Evolutionary conservation across 2,329 filamentous ascomycete genomes (phyloP).

Genomic region (Zymoseptoria passerinii): DNA sequence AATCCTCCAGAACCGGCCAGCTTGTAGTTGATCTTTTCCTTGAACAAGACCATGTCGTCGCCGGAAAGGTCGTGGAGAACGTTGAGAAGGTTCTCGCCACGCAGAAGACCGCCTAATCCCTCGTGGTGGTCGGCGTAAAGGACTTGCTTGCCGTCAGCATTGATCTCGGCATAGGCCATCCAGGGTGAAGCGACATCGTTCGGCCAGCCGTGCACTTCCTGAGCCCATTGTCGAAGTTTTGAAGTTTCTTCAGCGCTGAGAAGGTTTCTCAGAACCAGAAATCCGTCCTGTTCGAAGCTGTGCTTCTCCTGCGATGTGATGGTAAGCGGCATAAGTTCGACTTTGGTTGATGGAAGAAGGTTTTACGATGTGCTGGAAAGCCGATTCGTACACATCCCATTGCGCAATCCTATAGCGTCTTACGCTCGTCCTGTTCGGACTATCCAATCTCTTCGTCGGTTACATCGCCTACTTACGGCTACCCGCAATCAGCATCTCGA

Average conservation of each 20-base stretch:
- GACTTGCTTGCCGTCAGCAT: slow-evolving; percentile 2
- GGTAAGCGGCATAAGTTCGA: neutral
- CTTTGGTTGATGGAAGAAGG: too few relatives aligned
- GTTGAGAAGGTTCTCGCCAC: slow-evolving; percentile 24
- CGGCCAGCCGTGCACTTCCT: slow-evolving; percentile 2
- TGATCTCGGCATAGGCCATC: slow-evolving; percentile 5
- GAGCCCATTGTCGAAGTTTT: neutral
- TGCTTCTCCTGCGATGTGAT: neutral
- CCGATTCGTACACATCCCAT: too few relatives aligned
- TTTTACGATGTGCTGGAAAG: too few relatives aligned
- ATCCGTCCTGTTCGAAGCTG: neutral
- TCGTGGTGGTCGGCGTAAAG: slow-evolving; percentile 20
- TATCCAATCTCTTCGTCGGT: too few relatives aligned
- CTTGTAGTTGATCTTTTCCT: slow-evolving; percentile 37
- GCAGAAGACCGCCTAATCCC: slow-evolving; percentile 28
- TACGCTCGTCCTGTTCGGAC: too few relatives aligned
- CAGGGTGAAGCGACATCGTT: neutral
- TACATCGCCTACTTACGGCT: too few relatives aligned
- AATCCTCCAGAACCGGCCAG: slow-evolving; percentile 33
- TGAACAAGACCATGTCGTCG: slow-evolving; percentile 33
- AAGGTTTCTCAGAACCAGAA: slow-evolving; percentile 3
- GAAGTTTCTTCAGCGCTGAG: neutral
- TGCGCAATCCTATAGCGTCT: too few relatives aligned
- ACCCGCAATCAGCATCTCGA: too few relatives aligned
- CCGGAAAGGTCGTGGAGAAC: slow-evolving; percentile 26